These are phyloP conservation scores for Lophiostoma macrostomum DNA, from an alignment of 495 filamentous ascomycete species.

Conservation along the genomic window DNA sequence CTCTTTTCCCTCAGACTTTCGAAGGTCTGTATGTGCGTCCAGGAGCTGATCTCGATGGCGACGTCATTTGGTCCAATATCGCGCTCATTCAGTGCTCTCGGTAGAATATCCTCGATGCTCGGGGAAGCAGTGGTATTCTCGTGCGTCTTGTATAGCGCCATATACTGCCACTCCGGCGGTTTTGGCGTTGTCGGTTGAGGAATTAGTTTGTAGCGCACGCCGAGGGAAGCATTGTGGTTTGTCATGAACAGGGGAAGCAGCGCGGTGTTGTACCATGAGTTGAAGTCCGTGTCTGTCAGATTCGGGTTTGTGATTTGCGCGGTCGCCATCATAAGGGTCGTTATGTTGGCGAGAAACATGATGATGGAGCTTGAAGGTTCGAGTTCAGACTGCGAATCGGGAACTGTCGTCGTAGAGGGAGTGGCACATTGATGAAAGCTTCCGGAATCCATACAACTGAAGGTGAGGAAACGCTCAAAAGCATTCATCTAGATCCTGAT, in stretches of 20 bases:
- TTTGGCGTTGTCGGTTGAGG: neutral
- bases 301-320: slow-evolving; percentile 8
- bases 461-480: too few relatives aligned
- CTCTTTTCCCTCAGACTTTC: neutral
- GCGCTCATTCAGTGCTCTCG: neutral
- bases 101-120: neutral
- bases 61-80: slow-evolving; percentile 9
- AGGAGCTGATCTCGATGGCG: neutral
- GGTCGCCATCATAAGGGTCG: slow-evolving; percentile 1
- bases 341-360: slow-evolving; percentile 4
- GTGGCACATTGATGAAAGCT: too few relatives aligned
- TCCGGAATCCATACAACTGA: too few relatives aligned
- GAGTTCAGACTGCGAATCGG: too few relatives aligned
- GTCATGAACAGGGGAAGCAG: slow-evolving; percentile 9
- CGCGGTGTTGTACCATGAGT: slow-evolving; percentile 16
- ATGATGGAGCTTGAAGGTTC: too few relatives aligned
- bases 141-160: slow-evolving; percentile 14
- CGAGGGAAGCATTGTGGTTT: slow-evolving; percentile 6
- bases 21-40: slow-evolving; percentile 9
- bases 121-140: neutral
- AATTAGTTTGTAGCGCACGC: slow-evolving; percentile 14
- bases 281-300: slow-evolving; percentile 9
- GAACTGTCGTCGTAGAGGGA: too few relatives aligned
- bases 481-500: too few relatives aligned
- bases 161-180: slow-evolving; percentile 1